Base-by-base conservation (phyloP, 495 filamentous ascomycete species). In the Talaromyces liani region DNA sequence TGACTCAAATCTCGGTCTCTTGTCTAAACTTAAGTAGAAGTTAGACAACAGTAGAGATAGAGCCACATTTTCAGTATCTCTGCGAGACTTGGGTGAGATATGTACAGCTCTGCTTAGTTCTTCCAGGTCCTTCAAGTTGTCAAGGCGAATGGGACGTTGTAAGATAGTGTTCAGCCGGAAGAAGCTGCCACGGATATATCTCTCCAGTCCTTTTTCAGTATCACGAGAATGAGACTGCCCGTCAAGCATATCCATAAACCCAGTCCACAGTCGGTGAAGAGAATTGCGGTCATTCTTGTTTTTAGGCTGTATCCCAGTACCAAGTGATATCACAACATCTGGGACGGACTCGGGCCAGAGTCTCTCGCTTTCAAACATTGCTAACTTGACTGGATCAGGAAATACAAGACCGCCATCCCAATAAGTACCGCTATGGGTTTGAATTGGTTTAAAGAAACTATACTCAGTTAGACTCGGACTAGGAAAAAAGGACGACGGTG, bases 361-460 rank as follows among this genome's bases (percentile, higher is more conserved):
- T 7, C 58, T 45, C 27, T 24, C 53, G 31, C 63, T 59, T 61
- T 78, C 74, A 66, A 65, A 66, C 18, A 72, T 53, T 24, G 71
- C 71, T 24, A 78, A 57, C 34, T 74, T 67, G 25, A 73, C 58
- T 0, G 70, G 72, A 60, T 75, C 74, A 51, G 75, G 76, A 45
- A 75, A 66, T 20, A 61, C 65, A 25, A 77, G 59, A 10, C 68
- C 71, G 20, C 71, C 68, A 65, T 77, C 73, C 68, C 70, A 66
- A 64, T 71, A 75, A 33, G 70, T 69, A 51, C 67, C 68, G 29
- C 54, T 39, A 34, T 31, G 56, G 7, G 70, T 65, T 14, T 58
- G 63, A 25, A 70, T 63, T 2, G 61, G 66, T 39, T 60, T 67
- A 56, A 68, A 67, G 34, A 70, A 68, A 24, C 61, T 67, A 56